Evolutionary conservation across 306 rosid species (phyloP).

Genomic region (Dicorynia guianensis): DNA sequence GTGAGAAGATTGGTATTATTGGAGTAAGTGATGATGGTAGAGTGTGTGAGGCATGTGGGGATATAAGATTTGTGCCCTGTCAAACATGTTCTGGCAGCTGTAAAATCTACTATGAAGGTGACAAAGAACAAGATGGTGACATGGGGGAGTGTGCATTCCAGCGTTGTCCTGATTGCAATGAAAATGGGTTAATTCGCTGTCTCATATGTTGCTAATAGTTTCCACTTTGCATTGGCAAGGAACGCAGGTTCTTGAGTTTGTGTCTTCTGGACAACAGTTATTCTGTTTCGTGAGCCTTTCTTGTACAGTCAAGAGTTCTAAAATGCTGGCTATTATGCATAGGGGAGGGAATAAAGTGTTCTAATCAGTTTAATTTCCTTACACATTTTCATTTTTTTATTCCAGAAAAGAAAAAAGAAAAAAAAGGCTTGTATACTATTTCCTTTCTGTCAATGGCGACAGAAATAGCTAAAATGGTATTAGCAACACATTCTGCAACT

Average conservation of each 20-base stretch:
- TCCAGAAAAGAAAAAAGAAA: slow-evolving; percentile 35
- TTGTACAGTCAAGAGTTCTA: slow-evolving; percentile 65
- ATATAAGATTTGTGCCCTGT: slow-evolving; percentile 90
- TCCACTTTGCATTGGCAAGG: slow-evolving; percentile 11
- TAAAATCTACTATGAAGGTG: slow-evolving; percentile 63
- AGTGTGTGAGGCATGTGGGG: slow-evolving; percentile 88
- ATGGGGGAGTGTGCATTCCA: slow-evolving; percentile 66
- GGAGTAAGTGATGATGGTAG: slow-evolving; percentile 41
- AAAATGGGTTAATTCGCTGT: slow-evolving; percentile 87
- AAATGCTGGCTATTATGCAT: too few species aligned
- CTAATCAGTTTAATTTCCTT: too few species aligned
- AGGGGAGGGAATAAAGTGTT: slow-evolving; percentile 40
- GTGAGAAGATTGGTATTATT: slow-evolving; percentile 54
- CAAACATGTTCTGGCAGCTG: slow-evolving; percentile 94
- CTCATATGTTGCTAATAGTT: slow-evolving; percentile 70
- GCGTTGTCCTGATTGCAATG: slow-evolving; percentile 87
- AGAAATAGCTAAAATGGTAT: slow-evolving; percentile 29
- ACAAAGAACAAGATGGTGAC: slow-evolving; percentile 48
- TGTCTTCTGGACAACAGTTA: slow-evolving; percentile 24
- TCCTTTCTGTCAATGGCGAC: slow-evolving; percentile 26
- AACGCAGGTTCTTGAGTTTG: too few species aligned
- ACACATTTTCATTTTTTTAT: slow-evolving; percentile 27
- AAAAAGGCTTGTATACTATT: slow-evolving; percentile 42
- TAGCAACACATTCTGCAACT: slow-evolving; percentile 6
- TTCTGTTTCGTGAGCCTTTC: slow-evolving; percentile 44